Conservation (phyloP, 345 rosid species). For the Eucalyptus shirleyi region DNA sequence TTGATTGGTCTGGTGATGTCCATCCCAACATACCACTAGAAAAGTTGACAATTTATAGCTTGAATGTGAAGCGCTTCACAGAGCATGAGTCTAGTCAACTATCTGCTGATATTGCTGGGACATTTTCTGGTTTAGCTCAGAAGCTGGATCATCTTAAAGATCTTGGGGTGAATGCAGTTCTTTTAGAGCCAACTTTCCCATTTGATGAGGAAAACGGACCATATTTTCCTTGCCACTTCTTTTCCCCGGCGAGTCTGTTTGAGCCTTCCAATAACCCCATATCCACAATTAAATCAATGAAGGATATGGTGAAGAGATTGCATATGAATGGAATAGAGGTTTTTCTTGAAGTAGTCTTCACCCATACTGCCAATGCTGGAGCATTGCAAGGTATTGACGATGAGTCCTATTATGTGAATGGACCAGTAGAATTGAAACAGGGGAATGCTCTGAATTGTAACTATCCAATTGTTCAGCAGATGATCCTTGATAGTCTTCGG, state of each 20-base stretch:
- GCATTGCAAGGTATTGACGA: conserved; percentile 73
- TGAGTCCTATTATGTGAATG: conserved; percentile 33
- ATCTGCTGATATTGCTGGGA: conserved; percentile 46
- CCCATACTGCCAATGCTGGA: conserved; percentile 55
- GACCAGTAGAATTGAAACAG: conserved; percentile 13
- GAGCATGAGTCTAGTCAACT: conserved; percentile 60
- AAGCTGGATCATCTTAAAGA: conserved; percentile 54
- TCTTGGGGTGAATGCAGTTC: conserved; percentile 78
- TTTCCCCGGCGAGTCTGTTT: conserved; percentile 42
- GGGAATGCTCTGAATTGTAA: conserved; percentile 59
- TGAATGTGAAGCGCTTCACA: conserved; percentile 67
- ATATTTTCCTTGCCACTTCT: conserved; percentile 76
- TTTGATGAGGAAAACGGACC: conserved; percentile 63
- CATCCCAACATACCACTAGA: conserved; percentile 51
- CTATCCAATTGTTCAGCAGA: conserved; percentile 55
- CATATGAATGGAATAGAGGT: conserved; percentile 78
- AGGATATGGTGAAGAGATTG: conserved; percentile 80
- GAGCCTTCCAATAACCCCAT: conserved; percentile 42
- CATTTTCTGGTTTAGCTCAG: conserved; percentile 65
- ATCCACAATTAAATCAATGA: conserved; percentile 55
- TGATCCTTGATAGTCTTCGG: conserved; percentile 70
- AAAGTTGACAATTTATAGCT: conserved; percentile 52
- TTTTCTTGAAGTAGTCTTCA: conserved; percentile 75
- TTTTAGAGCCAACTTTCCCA: conserved; percentile 73
- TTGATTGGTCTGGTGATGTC: conserved; percentile 72